Percentiles rank a stretch among this genome's conserved stretches.
Conservation (phyloP, 805 yeast species). For the Kockiozyma suomiensis region DNA sequence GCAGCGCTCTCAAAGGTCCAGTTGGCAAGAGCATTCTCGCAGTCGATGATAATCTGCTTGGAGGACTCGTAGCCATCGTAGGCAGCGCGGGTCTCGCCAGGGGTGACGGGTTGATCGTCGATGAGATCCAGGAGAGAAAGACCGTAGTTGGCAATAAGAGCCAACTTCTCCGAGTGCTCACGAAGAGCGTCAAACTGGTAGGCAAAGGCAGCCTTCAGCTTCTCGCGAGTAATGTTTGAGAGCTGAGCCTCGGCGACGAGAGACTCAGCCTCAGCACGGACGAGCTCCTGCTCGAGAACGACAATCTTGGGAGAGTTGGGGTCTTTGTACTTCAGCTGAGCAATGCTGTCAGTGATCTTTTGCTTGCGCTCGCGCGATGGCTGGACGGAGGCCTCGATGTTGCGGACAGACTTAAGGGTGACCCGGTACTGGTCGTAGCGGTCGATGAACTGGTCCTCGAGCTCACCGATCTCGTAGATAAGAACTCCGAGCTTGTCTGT, state of each 20-base stretch:
- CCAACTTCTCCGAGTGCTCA: conserved; percentile 94
- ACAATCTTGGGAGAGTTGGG: conserved; percentile 96
- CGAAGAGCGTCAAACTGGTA: conserved; percentile 95
- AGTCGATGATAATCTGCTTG: conserved; percentile 95
- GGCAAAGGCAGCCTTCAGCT: conserved; percentile 94
- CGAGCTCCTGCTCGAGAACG: conserved; percentile 96
- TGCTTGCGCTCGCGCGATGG: conserved; percentile 98
- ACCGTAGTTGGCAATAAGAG: conserved; percentile 98
- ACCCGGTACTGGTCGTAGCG: conserved; percentile 97
- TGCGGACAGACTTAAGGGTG: conserved; percentile 90
- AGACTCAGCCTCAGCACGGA: conserved; percentile 98
- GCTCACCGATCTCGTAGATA: conserved; percentile 94
- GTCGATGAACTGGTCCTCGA: conserved; percentile 97
- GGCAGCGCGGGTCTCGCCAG: conserved; percentile 98
- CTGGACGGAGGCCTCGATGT: conserved; percentile 96
- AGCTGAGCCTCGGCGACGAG: conserved; percentile 98
- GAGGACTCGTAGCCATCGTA: conserved; percentile 98
- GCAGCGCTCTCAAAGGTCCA: conserved; percentile 97
- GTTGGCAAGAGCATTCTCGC: conserved; percentile 90
- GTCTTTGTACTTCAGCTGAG: conserved; percentile 96
- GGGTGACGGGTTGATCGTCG: conserved; percentile 96
- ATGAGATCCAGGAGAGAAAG: conserved; percentile 93
- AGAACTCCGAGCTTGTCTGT: conserved; percentile 97
- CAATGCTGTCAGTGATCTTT: conserved; percentile 96
- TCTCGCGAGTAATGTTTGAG: conserved; percentile 96